Conservation (phyloP, 2,329 filamentous ascomycete species). For the Botrytis elliptica region DNA sequence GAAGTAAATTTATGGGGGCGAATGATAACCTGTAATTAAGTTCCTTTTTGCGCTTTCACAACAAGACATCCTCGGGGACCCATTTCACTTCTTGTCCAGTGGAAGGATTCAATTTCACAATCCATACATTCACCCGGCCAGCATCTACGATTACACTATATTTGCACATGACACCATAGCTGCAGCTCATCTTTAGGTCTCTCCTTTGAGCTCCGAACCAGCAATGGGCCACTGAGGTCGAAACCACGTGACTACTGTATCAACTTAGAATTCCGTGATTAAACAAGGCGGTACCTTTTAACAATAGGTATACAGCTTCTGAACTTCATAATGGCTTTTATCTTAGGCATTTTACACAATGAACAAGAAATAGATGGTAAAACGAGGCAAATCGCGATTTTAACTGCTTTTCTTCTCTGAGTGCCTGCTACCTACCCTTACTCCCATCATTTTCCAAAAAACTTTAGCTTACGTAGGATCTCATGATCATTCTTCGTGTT, state of each 20-base stretch:
- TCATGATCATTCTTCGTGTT: background rate
- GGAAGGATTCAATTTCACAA: background rate
- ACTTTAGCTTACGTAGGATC: background rate
- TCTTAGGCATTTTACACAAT: background rate
- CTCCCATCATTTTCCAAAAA: background rate
- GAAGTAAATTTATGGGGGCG: background rate
- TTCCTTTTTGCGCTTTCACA: background rate
- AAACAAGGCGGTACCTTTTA: accelerated
- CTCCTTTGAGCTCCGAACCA: background rate
- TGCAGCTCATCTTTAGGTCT: background rate
- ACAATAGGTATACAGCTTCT: background rate
- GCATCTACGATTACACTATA: no score
- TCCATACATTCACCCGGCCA: background rate
- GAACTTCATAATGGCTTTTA: background rate
- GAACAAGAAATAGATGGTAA: background rate
- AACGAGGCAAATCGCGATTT: background rate
- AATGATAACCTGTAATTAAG: background rate
- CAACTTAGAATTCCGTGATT: background rate
- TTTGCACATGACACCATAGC: no score
- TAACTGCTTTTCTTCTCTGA: background rate
- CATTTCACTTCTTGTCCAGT: no score
- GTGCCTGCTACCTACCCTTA: no score
- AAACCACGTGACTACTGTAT: background rate
- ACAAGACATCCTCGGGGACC: background rate
- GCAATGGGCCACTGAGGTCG: background rate